Evolutionary conservation across 192 early-diverging fungal genomes (phyloP), one percentile per base, ranked within the genome.

Genomic region (Coemansia sp.): DNA sequence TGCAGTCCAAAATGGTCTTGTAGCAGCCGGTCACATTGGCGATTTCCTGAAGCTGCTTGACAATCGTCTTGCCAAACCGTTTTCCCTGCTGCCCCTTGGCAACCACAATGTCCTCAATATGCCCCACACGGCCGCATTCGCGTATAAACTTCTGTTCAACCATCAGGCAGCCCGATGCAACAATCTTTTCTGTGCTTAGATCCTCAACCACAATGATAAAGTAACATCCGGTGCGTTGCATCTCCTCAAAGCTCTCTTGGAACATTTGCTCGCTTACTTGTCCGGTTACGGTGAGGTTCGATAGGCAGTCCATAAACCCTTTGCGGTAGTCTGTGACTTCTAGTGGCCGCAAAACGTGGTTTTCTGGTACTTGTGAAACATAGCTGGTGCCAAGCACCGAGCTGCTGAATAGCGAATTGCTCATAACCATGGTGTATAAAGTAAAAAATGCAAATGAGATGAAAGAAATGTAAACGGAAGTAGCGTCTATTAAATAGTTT

Each of bases 81-180:
- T 84, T 88, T 10, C 86, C 87, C 56, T 84, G 85, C 66, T 88
- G 84, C 14, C 83, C 83, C 52, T 83, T 82, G 53, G 85, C 79
- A n/a, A 91, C 87, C 13, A 88, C 89, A 57, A 87, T 85, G 72
- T 91, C 93, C 75, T 97, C 94, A 53, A 95, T 93, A 55, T 94
- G 94, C 4, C 92, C 94, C 33, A 90, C 92, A 68, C 89, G 80
- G 6, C 89, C 91, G 60, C 87, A 91, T 11, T 66, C 62, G 53
- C 91, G 86, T 23, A 94, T 68, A 46, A 97, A 91, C 81, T 97
- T 97, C 64, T 89, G 85, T 70, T 97, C 95, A 19, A 92, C 84
- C 21, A 97, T 43, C 50, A 97, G 79, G 9, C 91, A 91, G 21
- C 90, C 95, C 18, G 88, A 84, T 3, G 89, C 95, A 13, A 94